Base-by-base conservation (phyloP, 2,329 filamentous ascomycete species). In the Hypoxylon sp. region DNA sequence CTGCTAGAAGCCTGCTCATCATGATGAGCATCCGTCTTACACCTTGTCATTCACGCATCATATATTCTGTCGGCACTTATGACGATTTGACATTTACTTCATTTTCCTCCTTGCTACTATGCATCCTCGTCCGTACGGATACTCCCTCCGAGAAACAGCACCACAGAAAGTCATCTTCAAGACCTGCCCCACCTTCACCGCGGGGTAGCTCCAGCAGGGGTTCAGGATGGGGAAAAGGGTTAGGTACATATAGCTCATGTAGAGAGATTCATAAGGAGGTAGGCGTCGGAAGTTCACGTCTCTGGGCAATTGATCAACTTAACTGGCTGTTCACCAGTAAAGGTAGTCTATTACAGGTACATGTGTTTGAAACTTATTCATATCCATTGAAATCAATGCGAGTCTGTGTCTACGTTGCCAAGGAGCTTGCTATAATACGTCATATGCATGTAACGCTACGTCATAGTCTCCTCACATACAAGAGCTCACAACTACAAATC, bases 401-500 rank as follows among this genome's bases (percentile, higher is more conserved):
- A 33, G 12, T 40, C n/a, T n/a, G n/a, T n/a, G 36, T 28, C 9
- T 42, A n/a, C 44, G 16, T 20, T 61, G 50, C 30, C 61, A 54
- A 36, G 44, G 49, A 45, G 20, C 24, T 7, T 22, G 8, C 33
- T 59, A 26, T 64, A 57, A 18, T 49, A 68, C 65, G 65, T 68
- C 61, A 68, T 68, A 44, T 8, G 30, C 22, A 53, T 64, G 61
- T 65, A 65, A 61, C 57, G 4, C 33, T 68, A 68, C 65, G 65
- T 68, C 65, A 68, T 65, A 24, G 36, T 49, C 65, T 56, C 60
- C 60, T 67, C 64, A 57, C 30, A 20, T 38, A 49, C 12, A 24
- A 52, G 12, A 16, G 20, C 42, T 51, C 22, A n/a, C 0, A 54
- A 36, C 18, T 61, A 58, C 44, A 59, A 54, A 65, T 32, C 18